These are phyloP conservation scores for Cladosporium sphaerospermum DNA, from an alignment of 2,329 filamentous ascomycete genomes.

Conservation along the genomic window DNA sequence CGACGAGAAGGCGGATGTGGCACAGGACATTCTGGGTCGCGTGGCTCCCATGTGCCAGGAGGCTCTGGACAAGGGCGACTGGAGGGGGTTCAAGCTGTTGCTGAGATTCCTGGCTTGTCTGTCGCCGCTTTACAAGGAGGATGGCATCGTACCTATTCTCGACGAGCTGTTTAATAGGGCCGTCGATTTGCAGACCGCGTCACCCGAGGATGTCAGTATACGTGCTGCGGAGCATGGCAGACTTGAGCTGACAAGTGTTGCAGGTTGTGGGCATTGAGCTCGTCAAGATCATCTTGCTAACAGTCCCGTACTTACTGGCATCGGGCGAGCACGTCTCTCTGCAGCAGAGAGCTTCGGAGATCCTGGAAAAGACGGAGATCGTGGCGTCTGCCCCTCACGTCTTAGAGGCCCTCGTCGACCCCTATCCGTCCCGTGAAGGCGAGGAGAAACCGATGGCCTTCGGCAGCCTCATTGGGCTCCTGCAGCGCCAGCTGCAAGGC, in stretches of 20 bases:
- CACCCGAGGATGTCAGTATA: slow-evolving; percentile 77
- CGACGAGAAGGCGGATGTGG: slow-evolving; percentile 67
- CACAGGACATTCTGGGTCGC: slow-evolving; percentile 61
- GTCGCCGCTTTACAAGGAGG: slow-evolving; percentile 71
- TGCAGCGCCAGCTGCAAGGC: slow-evolving; percentile 77
- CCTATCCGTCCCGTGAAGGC: slow-evolving; percentile 59
- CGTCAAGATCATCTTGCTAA: slow-evolving; percentile 92
- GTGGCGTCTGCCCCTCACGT: slow-evolving; percentile 84
- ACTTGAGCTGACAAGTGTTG: slow-evolving; percentile 18
- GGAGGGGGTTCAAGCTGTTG: slow-evolving; percentile 85
- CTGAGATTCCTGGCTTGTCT: slow-evolving; percentile 85
- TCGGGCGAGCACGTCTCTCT: slow-evolving; percentile 60
- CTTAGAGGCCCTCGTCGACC: slow-evolving; percentile 78
- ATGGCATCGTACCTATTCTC: slow-evolving; percentile 77
- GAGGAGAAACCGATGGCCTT: slow-evolving; percentile 57
- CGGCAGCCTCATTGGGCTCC: slow-evolving; percentile 68
- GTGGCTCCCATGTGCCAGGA: slow-evolving; percentile 58
- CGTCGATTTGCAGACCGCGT: slow-evolving; percentile 88
- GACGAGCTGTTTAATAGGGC: slow-evolving; percentile 87
- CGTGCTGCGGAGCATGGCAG: background rate
- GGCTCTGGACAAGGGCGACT: slow-evolving; percentile 65
- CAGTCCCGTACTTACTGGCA: slow-evolving; percentile 82
- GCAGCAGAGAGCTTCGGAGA: slow-evolving; percentile 65
- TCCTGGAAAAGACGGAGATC: slow-evolving; percentile 91
- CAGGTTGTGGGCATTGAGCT: slow-evolving; percentile 68